Evolutionary conservation across 225 moss, liverwort and hornwort genomes (phyloP), one percentile per base, ranked within the genome.

Genomic region (Pleurozium schreberi): DNA sequence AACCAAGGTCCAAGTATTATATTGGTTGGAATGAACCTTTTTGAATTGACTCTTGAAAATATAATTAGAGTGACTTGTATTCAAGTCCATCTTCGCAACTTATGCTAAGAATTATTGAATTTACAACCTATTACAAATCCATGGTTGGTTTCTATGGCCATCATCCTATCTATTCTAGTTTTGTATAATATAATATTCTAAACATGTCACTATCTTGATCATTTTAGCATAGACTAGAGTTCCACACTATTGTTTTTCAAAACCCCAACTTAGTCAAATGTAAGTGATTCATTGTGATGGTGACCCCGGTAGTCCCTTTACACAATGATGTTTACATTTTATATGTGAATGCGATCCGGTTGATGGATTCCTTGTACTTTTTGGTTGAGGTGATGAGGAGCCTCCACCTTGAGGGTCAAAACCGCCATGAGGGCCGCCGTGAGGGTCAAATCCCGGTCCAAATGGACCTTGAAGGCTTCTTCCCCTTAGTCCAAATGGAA

Each of bases 331-430:
- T 25, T 40, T 25, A 40, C 40, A 40, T 25, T 4, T 13, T 69
- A 25, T 13, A 69, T 40, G 69, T 12, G 9, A 4, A 26, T 78
- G 55, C 0, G 38, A 1, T 6, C 77, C 22, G 0, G 15, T 77
- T 6, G 1, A 10, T 3, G 55, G 78, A 55, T 78, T 55, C 9
- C 1, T 6, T 0, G 55, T 78, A 26, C 26, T 78, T 78, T 55
- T 25, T 2, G 78, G 78, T 2, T 26, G 2, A 0, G 10, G 15
- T 26, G 4, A 0, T 16, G 25, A 78, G 0, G 55, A 10, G 16
- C 6, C 15, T 77, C 77, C 23, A 15, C 5, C 52, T 0, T 36
- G 22, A 52, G 52, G 75, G 8, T 12, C 38, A 64, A 17, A 9
- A 45, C 30, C 42, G 28, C 12, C 75, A 2, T 33, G 31, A 31